Evolutionary conservation across 1,284 basidiomycete genomes (phyloP).

Genomic region (Gomphus bonarii): DNA sequence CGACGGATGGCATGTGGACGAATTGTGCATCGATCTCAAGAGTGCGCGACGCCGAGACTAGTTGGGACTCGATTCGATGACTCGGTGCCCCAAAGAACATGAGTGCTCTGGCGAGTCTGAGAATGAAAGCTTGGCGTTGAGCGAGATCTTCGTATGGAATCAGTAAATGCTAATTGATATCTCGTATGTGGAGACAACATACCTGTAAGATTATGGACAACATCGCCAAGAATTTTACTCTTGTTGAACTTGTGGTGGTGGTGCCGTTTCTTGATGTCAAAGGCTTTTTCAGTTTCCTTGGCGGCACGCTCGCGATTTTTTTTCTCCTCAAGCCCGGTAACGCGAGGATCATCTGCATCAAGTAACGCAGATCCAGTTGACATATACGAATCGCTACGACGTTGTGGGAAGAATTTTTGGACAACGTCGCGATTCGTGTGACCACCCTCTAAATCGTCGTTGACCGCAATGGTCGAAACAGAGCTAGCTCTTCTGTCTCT

Average conservation of each 20-base stretch:
- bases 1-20: slow-evolving; percentile 69
- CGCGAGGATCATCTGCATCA: slow-evolving; percentile 15
- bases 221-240: not conserved
- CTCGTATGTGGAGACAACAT: not conserved
- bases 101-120: slow-evolving; percentile 52
- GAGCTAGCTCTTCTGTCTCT: not conserved
- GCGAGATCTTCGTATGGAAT: slow-evolving; percentile 34
- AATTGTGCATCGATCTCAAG: slow-evolving; percentile 78
- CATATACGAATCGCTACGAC: not conserved
- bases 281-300: not conserved
- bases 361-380: slow-evolving; percentile 2
- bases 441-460: not conserved
- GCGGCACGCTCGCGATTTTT: not conserved
- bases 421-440: not conserved
- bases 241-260: not conserved
- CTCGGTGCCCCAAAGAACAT: slow-evolving; percentile 58
- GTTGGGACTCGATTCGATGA: slow-evolving; percentile 27
- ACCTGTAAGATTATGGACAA: not conserved
- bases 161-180: slow-evolving; percentile 11
- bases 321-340: slow-evolving; percentile 12
- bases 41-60: slow-evolving; percentile 66
- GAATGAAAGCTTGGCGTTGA: slow-evolving; percentile 50
- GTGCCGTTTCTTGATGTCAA: not conserved
- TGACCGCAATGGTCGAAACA: not conserved
- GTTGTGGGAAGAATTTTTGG: too few relatives aligned